A percentile compares a stretch with the other conserved stretches of the same genome.
Evolutionary conservation across 2,329 filamentous ascomycete species (phyloP).

Genomic region (Alternaria gansuensis): DNA sequence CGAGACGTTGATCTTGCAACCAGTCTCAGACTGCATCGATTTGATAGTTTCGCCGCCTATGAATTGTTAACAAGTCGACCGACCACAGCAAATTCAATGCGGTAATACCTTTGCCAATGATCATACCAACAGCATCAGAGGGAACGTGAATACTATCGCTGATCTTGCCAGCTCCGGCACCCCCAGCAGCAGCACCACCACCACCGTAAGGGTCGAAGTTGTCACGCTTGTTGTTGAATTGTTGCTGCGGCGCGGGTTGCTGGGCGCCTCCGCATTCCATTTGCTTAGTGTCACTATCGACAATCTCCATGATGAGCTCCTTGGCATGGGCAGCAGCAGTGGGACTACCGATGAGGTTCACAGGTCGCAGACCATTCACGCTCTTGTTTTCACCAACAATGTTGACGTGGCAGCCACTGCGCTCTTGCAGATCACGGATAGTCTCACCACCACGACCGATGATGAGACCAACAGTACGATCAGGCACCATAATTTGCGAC

Average conservation of each 20-base stretch:
- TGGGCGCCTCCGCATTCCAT: slow-evolving; percentile 46
- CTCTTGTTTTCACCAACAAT: slow-evolving; percentile 94
- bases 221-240: slow-evolving; percentile 46
- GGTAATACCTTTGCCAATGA: slow-evolving; percentile 80
- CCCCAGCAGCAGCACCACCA: slow-evolving; percentile 42
- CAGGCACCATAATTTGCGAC: slow-evolving; percentile 93
- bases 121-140: slow-evolving; percentile 93
- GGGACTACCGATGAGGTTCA: slow-evolving; percentile 85
- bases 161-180: slow-evolving; percentile 63
- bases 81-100: neutral
- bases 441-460: slow-evolving; percentile 95
- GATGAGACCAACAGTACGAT: slow-evolving; percentile 90
- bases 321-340: slow-evolving; percentile 80
- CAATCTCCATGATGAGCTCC: slow-evolving; percentile 90
- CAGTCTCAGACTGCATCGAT: slow-evolving; percentile 86
- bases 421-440: slow-evolving; percentile 89
- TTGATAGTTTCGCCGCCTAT: slow-evolving; percentile 87
- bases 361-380: slow-evolving; percentile 85
- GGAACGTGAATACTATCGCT: slow-evolving; percentile 86
- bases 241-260: slow-evolving; percentile 27
- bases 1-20: slow-evolving; percentile 94
- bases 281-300: slow-evolving; percentile 80
- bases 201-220: slow-evolving; percentile 55
- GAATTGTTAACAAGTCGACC: slow-evolving; percentile 26
- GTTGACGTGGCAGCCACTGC: slow-evolving; percentile 93